Percentiles rank a stretch among this genome's conserved stretches.
Conservation (phyloP, 1,284 basidiomycete genomes). For the Cystobasidiaceae sp. region DNA sequence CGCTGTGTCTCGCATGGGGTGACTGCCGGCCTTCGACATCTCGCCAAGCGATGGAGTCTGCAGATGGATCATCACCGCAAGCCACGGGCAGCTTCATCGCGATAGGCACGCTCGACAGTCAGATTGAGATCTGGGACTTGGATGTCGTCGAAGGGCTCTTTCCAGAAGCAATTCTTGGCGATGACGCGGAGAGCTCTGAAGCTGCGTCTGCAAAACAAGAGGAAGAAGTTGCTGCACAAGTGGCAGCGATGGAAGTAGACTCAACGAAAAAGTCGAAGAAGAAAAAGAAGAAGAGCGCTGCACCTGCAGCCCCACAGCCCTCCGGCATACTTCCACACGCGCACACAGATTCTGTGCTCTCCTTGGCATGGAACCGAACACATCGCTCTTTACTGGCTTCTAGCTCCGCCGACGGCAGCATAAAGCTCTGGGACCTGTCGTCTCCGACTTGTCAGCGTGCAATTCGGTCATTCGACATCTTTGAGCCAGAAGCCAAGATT, state of each 20-base stretch:
- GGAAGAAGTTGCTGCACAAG: slow-evolving; percentile 33
- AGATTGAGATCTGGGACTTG: slow-evolving; percentile 97
- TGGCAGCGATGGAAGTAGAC: slow-evolving; percentile 1
- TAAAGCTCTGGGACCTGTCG: slow-evolving; percentile 95
- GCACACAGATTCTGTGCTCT: slow-evolving; percentile 90
- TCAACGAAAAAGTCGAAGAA: slow-evolving; percentile 58
- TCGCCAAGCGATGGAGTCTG: not conserved
- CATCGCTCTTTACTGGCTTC: slow-evolving; percentile 88
- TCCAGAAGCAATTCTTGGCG: slow-evolving; percentile 84
- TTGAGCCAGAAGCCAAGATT: slow-evolving; percentile 78
- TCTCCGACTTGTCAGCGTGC: slow-evolving; percentile 54
- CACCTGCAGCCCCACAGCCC: slow-evolving; percentile 57
- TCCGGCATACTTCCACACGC: slow-evolving; percentile 47
- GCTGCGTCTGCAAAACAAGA: not conserved
- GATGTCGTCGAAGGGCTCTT: slow-evolving; percentile 92
- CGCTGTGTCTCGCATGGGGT: slow-evolving; percentile 98
- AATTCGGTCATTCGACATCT: slow-evolving; percentile 74
- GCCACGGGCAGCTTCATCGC: slow-evolving; percentile 79
- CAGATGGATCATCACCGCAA: not conserved
- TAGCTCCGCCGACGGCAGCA: slow-evolving; percentile 87
- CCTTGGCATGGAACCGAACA: slow-evolving; percentile 83
- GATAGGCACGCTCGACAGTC: slow-evolving; percentile 93
- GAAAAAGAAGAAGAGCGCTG: slow-evolving; percentile 82
- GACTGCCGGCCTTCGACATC: slow-evolving; percentile 66
- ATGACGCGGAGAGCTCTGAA: slow-evolving; percentile 43